Evolutionary conservation across 2,329 filamentous ascomycete species (phyloP), one percentile per base, ranked within the genome.

Genomic region (Lachnellula suecica): DNA sequence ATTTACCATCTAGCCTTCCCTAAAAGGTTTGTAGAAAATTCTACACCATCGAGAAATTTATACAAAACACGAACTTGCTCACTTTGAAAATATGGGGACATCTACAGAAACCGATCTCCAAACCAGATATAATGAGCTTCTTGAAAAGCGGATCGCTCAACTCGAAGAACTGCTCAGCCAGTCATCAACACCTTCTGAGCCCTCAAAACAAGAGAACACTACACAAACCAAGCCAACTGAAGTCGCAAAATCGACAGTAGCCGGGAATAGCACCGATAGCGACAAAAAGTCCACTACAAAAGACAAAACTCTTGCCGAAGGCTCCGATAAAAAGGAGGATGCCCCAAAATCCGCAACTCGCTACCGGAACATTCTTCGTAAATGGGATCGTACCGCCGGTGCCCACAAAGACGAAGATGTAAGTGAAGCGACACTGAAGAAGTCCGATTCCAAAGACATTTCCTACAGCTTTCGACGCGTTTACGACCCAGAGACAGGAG

Each of bases 141-240:
- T 47, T 11, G 44, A 47, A 23, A 35, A 47, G 24, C 2, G 44
- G n/a, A 47, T 47, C 19, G 31, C 44, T 8, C 44, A 47, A 23
- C 31, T 47, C 4, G 44, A 47, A 47, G 29, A 13, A 31, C 13
- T 31, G 27, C 27, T 31, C 13, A 7, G 8, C 27, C 27, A 31
- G 27, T 31, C 7, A 13, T 31, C 8, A 31, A 31, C 7, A 13
- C 27, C 8, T 7, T 13, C 8, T 13, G 13, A 31, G 27, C n/a
- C n/a, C n/a, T n/a, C n/a, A n/a, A n/a, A n/a, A n/a, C n/a, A n/a
- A n/a, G n/a, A n/a, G n/a, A n/a, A n/a, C n/a, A n/a, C n/a, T n/a
- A n/a, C n/a, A n/a, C n/a, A n/a, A n/a, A n/a, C n/a, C n/a, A n/a
- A n/a, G n/a, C n/a, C n/a, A n/a, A n/a, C n/a, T n/a, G n/a, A n/a